Evolutionary conservation across 176 grass and related monocot genomes (phyloP), one percentile per base, ranked within the genome.

Genomic region (Canna indica): DNA sequence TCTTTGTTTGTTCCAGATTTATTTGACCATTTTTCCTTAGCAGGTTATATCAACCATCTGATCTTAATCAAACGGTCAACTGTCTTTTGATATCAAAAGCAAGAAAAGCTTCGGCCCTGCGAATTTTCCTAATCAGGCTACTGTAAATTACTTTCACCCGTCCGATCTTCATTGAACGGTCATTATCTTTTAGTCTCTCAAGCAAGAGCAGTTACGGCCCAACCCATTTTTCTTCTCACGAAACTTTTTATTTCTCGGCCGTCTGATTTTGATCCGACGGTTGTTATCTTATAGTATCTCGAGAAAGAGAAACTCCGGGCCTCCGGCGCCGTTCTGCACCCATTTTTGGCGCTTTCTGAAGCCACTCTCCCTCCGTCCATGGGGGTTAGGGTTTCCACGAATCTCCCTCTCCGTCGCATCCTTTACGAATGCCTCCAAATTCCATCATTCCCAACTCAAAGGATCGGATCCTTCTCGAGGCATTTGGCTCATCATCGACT

Each of bases 371-470:
- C 27, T 60, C 28, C 58, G 58, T 33, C 4, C 12, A 85, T 85
- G 82, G 67, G 74, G 73, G 59, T 47, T 67, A 72, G 82, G 77
- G 77, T 80, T 85, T 80, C 31, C 10, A 2, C 38, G 11, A 35
- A 17, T 33, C 81, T 75, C n/a, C 68, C 69, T 72, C 70, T 70
- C 29, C 46, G 24, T 68, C 63, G 39, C 67, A 66, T 69, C 35
- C 59, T 58, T n/a, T 46, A 67, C 36, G 67, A 61, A 67, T 64
- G 31, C 6, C 26, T 31, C 3, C 59, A 7, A 58, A 66, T 53
- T 16, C 74, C 66, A 47, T 44, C 73, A 7, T 1, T 30, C 28
- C 59, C 22, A 36, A 48, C 35, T 73, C 20, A 35, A 56, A 72
- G 45, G 2, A 70, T 36, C 3, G 47, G 47, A 18, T 59, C 33